These are phyloP conservation scores for Trichoderma citrinoviride DNA, from an alignment of 2,329 filamentous ascomycete genomes.

Conservation along the genomic window DNA sequence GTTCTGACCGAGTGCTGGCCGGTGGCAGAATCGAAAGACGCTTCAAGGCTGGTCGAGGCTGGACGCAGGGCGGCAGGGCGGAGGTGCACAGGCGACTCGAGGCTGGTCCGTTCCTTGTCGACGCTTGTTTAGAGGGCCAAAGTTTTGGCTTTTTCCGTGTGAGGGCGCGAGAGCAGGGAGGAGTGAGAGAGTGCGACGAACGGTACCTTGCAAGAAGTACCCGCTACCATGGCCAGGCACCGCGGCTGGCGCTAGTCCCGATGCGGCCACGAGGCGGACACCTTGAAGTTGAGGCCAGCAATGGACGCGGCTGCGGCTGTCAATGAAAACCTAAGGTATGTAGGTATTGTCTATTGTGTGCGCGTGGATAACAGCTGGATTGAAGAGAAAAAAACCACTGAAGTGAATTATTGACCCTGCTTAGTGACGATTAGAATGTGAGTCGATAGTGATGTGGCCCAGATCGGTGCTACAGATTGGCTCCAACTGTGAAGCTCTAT, in stretches of 20 bases:
- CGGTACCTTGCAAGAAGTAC: conserved; percentile 17
- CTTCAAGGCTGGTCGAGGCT: no score
- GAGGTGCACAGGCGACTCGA: neutral
- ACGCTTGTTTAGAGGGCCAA: neutral
- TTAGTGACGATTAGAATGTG: no score
- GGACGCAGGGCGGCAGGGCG: neutral
- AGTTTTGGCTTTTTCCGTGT: conserved; percentile 21
- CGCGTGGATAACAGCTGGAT: neutral
- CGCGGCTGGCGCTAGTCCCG: conserved; percentile 28
- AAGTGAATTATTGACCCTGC: no score
- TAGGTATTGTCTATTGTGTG: neutral
- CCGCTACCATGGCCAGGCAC: conserved; percentile 10
- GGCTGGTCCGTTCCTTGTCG: neutral
- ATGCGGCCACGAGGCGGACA: conserved; percentile 32
- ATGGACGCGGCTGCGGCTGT: neutral
- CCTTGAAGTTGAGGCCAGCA: conserved; percentile 28
- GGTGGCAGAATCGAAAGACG: no score
- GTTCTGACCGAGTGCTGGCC: no score
- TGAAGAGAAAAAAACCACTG: no score
- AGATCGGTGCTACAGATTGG: no score
- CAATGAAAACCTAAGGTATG: no score
- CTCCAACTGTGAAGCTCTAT: no score
- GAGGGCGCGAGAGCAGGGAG: conserved; percentile 15
- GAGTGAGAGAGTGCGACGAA: conserved; percentile 1
- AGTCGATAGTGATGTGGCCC: no score